Conservation (phyloP, 2,329 filamentous ascomycete species). For the Epichloe amarillans region DNA sequence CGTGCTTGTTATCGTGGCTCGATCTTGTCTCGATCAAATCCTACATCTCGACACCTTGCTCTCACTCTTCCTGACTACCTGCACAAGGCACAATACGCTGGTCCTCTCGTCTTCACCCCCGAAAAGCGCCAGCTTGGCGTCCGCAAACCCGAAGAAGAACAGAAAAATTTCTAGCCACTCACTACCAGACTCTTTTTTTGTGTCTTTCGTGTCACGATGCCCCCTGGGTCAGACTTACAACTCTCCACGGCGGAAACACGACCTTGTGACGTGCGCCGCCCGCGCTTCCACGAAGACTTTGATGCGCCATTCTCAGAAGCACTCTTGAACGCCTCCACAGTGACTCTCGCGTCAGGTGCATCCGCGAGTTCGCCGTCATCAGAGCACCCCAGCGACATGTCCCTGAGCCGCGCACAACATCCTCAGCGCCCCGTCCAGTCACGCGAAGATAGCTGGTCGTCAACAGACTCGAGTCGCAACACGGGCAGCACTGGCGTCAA, state of each 20-base stretch:
- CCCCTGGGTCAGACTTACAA: slow-evolving; percentile 13
- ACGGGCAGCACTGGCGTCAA: slow-evolving; percentile 15
- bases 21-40: not conserved
- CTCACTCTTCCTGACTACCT: no score
- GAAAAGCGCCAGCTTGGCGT: no score
- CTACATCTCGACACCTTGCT: not conserved
- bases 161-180: not conserved
- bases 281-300: slow-evolving; percentile 25
- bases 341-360: slow-evolving; percentile 14
- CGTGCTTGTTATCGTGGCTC: not conserved
- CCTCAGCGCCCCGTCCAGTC: not conserved
- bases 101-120: no score
- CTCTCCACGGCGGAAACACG: slow-evolving; percentile 3
- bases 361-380: slow-evolving; percentile 3
- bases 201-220: slow-evolving; percentile 10
- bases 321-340: slow-evolving; percentile 19
- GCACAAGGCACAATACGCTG: no score
- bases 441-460: slow-evolving; percentile 15
- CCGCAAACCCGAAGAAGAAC: not conserved
- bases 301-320: slow-evolving; percentile 25
- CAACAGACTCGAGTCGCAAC: slow-evolving; percentile 15
- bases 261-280: slow-evolving; percentile 13
- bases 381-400: not conserved
- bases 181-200: not conserved
- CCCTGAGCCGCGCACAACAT: not conserved